Evolutionary conservation across 306 rosid species (phyloP), one percentile per base, ranked within the genome.

Genomic region (Vigna mungo): DNA sequence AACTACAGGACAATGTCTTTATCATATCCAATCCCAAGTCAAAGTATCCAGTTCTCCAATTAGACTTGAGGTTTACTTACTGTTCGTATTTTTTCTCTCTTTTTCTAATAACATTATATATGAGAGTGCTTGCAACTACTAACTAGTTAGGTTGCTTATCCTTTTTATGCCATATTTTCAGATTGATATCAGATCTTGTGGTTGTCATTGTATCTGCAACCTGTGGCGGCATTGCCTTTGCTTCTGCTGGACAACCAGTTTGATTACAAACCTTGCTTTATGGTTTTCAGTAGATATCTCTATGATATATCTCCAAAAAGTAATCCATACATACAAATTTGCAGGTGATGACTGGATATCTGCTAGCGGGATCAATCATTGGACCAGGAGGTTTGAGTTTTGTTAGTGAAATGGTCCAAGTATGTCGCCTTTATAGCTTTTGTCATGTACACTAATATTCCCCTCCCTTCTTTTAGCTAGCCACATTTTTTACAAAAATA

Each of bases 211-310:
- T 96, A 47, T 96, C 99, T 79, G 99, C 99, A 43, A 89, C 99
- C 18, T 96, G 97, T 81, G 94, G 98, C 60, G 99, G 99, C 82
- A 91, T 96, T 87, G 99, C 97, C 76, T 92, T 96, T 80, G 98
- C 98, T 68, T 96, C 94, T 89, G 96, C 91, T 68, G 99, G 99
- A 82, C 99, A 96, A 83, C 97, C 99, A 87, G 97, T 96, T 63
- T 76, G 97, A 80, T 68, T 76, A 72, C 75, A 83, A 80, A 72
- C 84, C 49, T 75, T 58, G 21, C 54, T 48, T 77, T 65, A 9
- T 66, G 62, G 39, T 73, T 72, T 58, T 30, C 27, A 56, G 11
- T 81, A 4, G 44, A 66, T 75, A 39, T 81, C 21, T 66, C 74
- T 37, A 54, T 60, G 58, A 30, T 76, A 47, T 73, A 65, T 55